A percentile compares a stretch with the other conserved stretches of the same genome.
Evolutionary conservation across 495 filamentous ascomycete genomes (phyloP).

Genomic region (Rusavskia elegans): DNA sequence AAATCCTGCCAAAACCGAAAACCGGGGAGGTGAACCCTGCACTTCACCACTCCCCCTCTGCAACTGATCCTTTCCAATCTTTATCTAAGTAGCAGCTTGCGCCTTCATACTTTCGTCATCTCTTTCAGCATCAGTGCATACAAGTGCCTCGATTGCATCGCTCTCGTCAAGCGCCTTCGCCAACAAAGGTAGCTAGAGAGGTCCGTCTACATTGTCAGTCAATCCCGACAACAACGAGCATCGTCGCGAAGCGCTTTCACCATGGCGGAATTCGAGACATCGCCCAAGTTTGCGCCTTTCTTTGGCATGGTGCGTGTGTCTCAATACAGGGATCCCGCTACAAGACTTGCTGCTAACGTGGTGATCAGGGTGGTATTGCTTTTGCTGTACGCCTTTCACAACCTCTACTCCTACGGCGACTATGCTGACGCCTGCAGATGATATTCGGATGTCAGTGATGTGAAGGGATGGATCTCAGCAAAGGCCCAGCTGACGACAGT

Average conservation of each 20-base stretch:
- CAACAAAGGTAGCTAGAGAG: neutral
- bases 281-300: constrained; percentile 91
- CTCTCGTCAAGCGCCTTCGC: too few relatives aligned
- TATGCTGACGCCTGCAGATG: constrained; percentile 32
- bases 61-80: neutral
- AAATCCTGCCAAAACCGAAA: neutral
- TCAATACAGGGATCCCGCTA: neutral
- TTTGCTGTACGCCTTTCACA: constrained; percentile 57
- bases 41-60: too few relatives aligned
- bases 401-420: constrained; percentile 14
- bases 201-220: neutral
- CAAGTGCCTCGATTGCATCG: too few relatives aligned
- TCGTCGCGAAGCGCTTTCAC: constrained; percentile 11
- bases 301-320: constrained; percentile 70
- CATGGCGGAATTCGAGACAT: constrained; percentile 53
- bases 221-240: neutral
- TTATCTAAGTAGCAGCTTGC: neutral
- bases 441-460: constrained; percentile 70
- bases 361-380: constrained; percentile 61
- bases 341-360: constrained; percentile 22
- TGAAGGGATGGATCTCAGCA: neutral
- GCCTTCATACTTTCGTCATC: too few relatives aligned
- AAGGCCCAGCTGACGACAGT: constrained; percentile 9
- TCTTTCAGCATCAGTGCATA: too few relatives aligned
- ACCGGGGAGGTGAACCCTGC: neutral